A percentile compares a stretch with the other conserved stretches of the same genome.
Evolutionary conservation across 352 stramenopile species (phyloP).

Genomic region (Phytophthora quininea): DNA sequence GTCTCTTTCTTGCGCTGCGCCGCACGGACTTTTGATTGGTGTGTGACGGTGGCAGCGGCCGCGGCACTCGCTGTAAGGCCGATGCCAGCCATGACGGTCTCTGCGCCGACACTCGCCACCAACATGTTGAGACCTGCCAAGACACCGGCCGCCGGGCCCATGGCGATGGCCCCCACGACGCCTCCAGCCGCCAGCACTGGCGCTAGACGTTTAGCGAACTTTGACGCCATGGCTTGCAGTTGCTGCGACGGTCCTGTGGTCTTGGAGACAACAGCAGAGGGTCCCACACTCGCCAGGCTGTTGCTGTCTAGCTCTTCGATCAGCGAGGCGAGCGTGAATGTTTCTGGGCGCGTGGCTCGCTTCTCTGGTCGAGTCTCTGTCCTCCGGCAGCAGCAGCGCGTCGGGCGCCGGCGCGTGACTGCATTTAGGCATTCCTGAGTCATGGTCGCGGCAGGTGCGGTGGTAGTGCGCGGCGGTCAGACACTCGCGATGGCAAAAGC

Average conservation of each 20-base stretch:
- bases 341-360: constrained; percentile 13
- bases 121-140: constrained; percentile 69
- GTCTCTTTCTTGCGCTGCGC: constrained; percentile 35
- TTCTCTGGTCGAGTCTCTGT: constrained; percentile 2
- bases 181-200: constrained; percentile 66
- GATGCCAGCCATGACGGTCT: constrained; percentile 63
- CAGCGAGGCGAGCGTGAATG: constrained; percentile 43
- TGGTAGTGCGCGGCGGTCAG: constrained; percentile 53
- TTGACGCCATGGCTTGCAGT: constrained; percentile 26
- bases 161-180: constrained; percentile 56
- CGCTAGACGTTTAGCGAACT: constrained; percentile 42
- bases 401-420: constrained; percentile 20
- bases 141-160: constrained; percentile 52
- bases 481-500: constrained; percentile 63
- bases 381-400: constrained; percentile 24
- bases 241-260: constrained; percentile 17
- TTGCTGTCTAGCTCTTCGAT: constrained; percentile 44
- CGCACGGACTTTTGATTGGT: constrained; percentile 55
- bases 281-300: constrained; percentile 11
- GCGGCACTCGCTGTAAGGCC: constrained; percentile 46
- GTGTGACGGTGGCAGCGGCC: constrained; percentile 56
- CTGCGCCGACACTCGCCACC: constrained; percentile 51
- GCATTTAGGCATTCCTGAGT: constrained; percentile 41
- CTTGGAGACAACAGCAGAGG: constrained; percentile 1
- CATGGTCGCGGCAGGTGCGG: constrained; percentile 48